These are phyloP conservation scores for Coprinellus aureogranulatus DNA, from an alignment of 768 basidiomycete species.

Conservation along the genomic window DNA sequence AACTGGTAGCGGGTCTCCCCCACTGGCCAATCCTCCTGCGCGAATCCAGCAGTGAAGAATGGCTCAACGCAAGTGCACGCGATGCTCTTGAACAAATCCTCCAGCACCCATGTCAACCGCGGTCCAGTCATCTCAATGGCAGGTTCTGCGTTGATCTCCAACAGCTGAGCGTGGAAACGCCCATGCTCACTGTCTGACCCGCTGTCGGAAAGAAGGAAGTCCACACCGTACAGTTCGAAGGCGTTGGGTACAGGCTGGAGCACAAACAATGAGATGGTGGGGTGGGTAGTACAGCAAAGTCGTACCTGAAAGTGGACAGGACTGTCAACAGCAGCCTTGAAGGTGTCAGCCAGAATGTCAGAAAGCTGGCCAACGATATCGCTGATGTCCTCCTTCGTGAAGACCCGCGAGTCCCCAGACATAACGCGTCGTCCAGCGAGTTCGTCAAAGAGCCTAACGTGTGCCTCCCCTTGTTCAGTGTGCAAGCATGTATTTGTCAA, in stretches of 20 bases:
- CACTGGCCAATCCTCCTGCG: constrained; percentile 38
- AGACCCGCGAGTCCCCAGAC: constrained; percentile 22
- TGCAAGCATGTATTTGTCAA: constrained; percentile 94
- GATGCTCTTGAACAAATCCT: constrained; percentile 75
- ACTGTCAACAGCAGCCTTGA: constrained; percentile 79
- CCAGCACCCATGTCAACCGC: constrained; percentile 74
- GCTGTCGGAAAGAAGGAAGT: constrained; percentile 71
- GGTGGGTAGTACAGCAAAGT: neutral
- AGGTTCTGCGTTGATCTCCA: constrained; percentile 94
- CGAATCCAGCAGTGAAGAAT: constrained; percentile 40
- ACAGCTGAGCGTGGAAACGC: constrained; percentile 62
- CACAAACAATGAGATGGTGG: neutral
- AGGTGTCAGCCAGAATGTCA: constrained; percentile 71
- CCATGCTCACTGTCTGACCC: constrained; percentile 11
- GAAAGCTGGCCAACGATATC: constrained; percentile 62
- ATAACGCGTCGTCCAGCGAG: constrained; percentile 64
- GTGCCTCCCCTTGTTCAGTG: constrained; percentile 57
- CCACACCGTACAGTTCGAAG: constrained; percentile 94
- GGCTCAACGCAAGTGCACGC: constrained; percentile 68
- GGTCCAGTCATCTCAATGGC: constrained; percentile 92
- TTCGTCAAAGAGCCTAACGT: constrained; percentile 79
- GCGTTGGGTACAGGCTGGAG: constrained; percentile 58
- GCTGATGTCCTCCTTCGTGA: constrained; percentile 32
- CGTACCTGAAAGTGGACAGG: constrained; percentile 83
- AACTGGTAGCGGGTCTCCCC: constrained; percentile 55